These are phyloP conservation scores for Aspergillus hiratsukae DNA, from an alignment of 2,329 filamentous ascomycete genomes.

Conservation along the genomic window DNA sequence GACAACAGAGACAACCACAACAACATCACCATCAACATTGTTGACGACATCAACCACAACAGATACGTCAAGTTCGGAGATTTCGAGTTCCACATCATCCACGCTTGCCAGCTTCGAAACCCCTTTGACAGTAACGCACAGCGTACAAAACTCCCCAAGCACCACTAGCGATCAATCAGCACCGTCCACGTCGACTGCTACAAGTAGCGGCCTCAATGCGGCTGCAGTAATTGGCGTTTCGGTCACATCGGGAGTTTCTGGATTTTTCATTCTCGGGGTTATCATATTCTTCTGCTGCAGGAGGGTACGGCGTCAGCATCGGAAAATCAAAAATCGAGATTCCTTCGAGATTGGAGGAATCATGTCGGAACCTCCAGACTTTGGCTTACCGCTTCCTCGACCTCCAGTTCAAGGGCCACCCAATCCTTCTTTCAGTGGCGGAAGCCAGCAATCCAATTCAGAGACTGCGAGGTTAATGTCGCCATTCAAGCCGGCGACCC, in stretches of 20 bases:
- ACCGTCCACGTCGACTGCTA: neutral
- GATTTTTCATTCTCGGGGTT: slow-evolving; percentile 30
- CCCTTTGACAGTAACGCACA: slow-evolving; percentile 13
- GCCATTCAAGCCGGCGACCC: slow-evolving; percentile 12
- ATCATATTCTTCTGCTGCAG: slow-evolving; percentile 30
- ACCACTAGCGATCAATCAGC: neutral
- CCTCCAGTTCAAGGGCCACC: slow-evolving; percentile 15
- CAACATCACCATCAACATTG: slow-evolving; percentile 1
- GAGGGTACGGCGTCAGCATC: slow-evolving; percentile 22
- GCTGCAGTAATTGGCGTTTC: slow-evolving; percentile 35
- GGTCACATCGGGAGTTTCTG: slow-evolving; percentile 32
- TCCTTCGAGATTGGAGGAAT: slow-evolving; percentile 37
- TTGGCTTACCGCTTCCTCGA: slow-evolving; percentile 21
- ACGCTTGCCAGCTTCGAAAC: slow-evolving; percentile 13
- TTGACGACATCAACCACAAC: slow-evolving; percentile 4
- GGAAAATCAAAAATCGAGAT: slow-evolving; percentile 19
- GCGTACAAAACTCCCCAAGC: slow-evolving; percentile 5
- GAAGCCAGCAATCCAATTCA: slow-evolving; percentile 4
- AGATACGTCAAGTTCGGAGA: neutral
- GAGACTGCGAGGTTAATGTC: slow-evolving; percentile 19
- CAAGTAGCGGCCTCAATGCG: slow-evolving; percentile 20
- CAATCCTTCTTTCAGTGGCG: slow-evolving; percentile 7
- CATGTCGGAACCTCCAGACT: slow-evolving; percentile 35
- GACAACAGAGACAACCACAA: slow-evolving; percentile 3
- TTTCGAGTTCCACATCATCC: slow-evolving; percentile 3